A percentile compares a stretch with the other conserved stretches of the same genome.
These are phyloP conservation scores for Setaria italica DNA, from an alignment of 202 grass and related monocot genomes.

Conservation along the genomic window DNA sequence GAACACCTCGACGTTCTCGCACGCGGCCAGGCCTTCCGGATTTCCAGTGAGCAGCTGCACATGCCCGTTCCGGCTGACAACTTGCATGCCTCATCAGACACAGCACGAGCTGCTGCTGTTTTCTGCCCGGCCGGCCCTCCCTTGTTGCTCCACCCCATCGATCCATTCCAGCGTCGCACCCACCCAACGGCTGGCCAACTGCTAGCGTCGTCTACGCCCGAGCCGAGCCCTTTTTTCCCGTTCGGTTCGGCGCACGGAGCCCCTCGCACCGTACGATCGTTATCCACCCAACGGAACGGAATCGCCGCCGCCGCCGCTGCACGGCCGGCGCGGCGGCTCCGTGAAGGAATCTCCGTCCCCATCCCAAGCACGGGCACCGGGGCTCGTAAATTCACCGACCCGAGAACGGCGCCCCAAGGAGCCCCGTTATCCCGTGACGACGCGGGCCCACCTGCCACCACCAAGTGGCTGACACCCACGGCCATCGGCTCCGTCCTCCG, in stretches of 20 bases:
- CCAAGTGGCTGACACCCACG: conserved; percentile 23
- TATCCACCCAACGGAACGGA: not conserved
- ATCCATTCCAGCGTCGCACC: not conserved
- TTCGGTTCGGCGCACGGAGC: not conserved
- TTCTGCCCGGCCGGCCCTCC: not conserved
- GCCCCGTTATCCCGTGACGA: conserved; percentile 38
- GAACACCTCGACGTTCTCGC: not conserved
- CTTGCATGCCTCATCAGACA: not conserved
- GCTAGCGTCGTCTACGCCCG: not conserved
- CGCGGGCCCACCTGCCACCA: conserved; percentile 11
- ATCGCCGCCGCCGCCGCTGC: too few relatives aligned
- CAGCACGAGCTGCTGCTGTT: not conserved
- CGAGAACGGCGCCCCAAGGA: too few relatives aligned
- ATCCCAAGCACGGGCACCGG: not conserved
- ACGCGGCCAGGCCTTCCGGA: not conserved
- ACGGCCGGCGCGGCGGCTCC: not conserved
- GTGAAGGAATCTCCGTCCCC: not conserved
- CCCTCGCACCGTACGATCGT: conserved; percentile 20
- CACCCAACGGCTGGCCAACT: conserved; percentile 2
- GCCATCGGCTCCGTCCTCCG: not conserved
- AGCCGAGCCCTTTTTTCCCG: not conserved
- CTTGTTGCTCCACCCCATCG: not conserved
- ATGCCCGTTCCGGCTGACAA: not conserved
- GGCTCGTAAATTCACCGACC: conserved; percentile 23
- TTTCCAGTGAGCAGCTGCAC: conserved; percentile 17